phyloP scores from a whole-genome alignment of 208 protist genomes.

The Spongospora subterranea region DNA sequence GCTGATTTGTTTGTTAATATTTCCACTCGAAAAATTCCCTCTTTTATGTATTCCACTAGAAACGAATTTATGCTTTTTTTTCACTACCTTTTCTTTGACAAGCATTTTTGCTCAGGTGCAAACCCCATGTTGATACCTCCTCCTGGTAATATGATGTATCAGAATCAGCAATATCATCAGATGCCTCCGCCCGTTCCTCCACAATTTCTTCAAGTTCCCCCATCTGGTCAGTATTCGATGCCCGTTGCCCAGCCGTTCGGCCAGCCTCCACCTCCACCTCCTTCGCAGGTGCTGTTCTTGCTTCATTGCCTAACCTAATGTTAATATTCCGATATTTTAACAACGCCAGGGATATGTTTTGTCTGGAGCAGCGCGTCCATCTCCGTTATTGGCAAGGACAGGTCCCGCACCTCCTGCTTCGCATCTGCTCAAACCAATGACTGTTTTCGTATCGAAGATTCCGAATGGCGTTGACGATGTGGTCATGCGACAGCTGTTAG shows the following conservation, averaged over 20 bases:
- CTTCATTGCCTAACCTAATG: not conserved
- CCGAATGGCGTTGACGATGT: not conserved
- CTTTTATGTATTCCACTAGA: too few species aligned
- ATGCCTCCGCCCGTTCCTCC: too few species aligned
- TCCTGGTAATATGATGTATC: too few species aligned
- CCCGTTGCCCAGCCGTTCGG: not conserved
- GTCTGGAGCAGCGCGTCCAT: not conserved
- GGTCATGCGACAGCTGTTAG: constrained; percentile 27
- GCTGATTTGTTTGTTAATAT: not conserved
- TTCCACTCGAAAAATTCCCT: not conserved
- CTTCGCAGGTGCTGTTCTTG: not conserved
- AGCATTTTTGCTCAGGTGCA: not conserved
- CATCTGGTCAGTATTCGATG: not conserved
- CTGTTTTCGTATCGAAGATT: not conserved
- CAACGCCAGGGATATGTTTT: not conserved
- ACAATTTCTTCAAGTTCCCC: not conserved
- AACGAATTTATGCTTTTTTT: not conserved
- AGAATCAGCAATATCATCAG: too few species aligned
- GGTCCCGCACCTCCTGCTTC: not conserved
- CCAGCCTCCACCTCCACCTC: not conserved
- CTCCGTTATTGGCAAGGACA: not conserved
- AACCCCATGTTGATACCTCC: too few species aligned
- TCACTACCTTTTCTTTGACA: not conserved
- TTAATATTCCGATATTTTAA: not conserved
- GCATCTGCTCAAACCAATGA: not conserved